Percentiles rank a stretch among this genome's conserved stretches.
phyloP scores from a whole-genome alignment of 371 early-diverging fungal genomes.

The Nematocida parisii region DNA sequence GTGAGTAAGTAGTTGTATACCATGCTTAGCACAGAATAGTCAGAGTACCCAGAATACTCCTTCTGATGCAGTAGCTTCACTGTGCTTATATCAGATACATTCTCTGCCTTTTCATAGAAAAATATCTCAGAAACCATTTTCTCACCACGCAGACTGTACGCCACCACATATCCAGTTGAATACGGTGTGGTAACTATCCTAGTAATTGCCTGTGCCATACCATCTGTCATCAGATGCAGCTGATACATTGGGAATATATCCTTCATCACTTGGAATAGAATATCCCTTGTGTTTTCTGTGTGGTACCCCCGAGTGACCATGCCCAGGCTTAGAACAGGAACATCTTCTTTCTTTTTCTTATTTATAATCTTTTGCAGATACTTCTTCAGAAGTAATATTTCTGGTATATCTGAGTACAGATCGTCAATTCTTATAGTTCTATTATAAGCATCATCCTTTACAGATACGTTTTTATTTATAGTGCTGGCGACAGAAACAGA shows the following conservation, averaged over 20 bases:
- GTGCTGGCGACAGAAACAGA: neutral
- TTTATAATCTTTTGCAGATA: conserved; percentile 9
- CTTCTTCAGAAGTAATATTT: neutral
- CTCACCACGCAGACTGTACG: conserved; percentile 27
- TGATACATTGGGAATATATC: neutral
- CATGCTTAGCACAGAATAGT: neutral
- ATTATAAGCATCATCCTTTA: neutral
- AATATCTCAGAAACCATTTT: conserved; percentile 18
- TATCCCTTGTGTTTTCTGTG: neutral
- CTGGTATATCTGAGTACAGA: conserved; percentile 37
- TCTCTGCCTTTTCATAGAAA: neutral
- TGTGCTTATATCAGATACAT: neutral
- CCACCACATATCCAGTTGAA: neutral
- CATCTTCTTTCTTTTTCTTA: neutral
- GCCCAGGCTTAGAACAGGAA: neutral
- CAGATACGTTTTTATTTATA: conserved; percentile 7
- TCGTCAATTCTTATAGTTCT: neutral
- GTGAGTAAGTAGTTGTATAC: neutral
- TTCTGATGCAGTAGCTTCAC: neutral
- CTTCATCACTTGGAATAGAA: neutral
- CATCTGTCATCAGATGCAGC: conserved; percentile 9
- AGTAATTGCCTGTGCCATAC: conserved; percentile 12
- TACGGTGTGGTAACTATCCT: neutral
- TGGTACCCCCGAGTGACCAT: conserved; percentile 18
- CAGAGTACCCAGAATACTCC: conserved; percentile 11